phyloP scores from a whole-genome alignment of 1,139 yeast genomes.

The Geotrichum bryndzae region DNA sequence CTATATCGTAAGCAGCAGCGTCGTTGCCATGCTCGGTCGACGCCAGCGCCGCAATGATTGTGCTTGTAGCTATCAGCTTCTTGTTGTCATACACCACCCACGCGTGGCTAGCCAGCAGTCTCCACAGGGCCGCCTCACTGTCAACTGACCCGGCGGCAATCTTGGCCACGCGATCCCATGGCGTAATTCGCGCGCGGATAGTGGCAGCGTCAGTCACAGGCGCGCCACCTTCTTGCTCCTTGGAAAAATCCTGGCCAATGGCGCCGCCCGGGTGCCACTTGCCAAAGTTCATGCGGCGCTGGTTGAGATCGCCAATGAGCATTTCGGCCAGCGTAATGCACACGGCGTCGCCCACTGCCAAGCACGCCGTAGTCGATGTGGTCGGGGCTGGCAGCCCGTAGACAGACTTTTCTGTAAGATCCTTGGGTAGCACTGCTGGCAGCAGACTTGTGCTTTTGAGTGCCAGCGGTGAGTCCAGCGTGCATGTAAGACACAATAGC shows the following conservation, averaged over 20 bases:
- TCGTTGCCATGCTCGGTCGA: neutral
- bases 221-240: slow-evolving; percentile 5
- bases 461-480: slow-evolving; percentile 43
- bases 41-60: neutral
- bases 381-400: slow-evolving; percentile 90
- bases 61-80: neutral
- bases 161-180: neutral
- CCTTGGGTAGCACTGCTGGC: slow-evolving; percentile 56
- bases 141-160: neutral
- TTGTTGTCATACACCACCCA: neutral
- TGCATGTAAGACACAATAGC: slow-evolving; percentile 59
- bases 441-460: slow-evolving; percentile 47
- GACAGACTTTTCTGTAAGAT: slow-evolving; percentile 54
- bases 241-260: slow-evolving; percentile 53
- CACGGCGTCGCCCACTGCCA: slow-evolving; percentile 74
- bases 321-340: slow-evolving; percentile 67
- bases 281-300: slow-evolving; percentile 54
- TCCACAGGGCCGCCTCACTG: neutral
- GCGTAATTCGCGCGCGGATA: neutral
- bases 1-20: neutral
- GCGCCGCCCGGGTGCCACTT: slow-evolving; percentile 88
- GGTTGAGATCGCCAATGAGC: slow-evolving; percentile 50
- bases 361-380: slow-evolving; percentile 68
- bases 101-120: neutral
- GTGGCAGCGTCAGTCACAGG: neutral